Base-by-base conservation (phyloP, 805 yeast species). In the Pichia eremophila region DNA sequence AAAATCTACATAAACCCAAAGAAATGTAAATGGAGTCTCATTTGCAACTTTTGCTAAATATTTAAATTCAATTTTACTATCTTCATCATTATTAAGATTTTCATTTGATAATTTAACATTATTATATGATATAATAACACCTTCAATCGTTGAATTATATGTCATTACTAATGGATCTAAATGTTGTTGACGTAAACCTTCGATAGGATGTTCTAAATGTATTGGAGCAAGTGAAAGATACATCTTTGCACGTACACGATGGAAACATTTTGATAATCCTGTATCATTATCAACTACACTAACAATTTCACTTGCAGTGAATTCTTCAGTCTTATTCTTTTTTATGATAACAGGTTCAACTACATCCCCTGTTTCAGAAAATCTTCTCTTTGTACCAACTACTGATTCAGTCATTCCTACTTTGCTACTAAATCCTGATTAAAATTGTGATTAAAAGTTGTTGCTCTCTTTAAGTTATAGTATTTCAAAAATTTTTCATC, bases 191-290 rank as follows among this genome's bases (percentile, higher is more conserved):
- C 79, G 78, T 53, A 93, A 74, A 39, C 98, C 99, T 50, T 78
- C 78, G 15, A 83, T 61, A 8, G 96, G 95, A 44, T 74, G 70
- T 39, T 72, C 69, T 37, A 81, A 60, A 65, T 82, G 85, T 46
- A 79, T 71, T 46, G 99, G 99, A 6, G 99, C 96, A 46, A 93
- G 63, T 9, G 96, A 88, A 7, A 89, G 80, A 61, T 90, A 88
- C 63, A 93, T 62, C 15, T 78, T 68, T 2, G 84, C 68, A 46
- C 75, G 70, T 47, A 80, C 75, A 40, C 66, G 70, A 55, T 78
- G 80, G 69, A 86, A 87, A 60, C 95, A 84, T 58, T 81, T 77
- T 2, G 91, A 75, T 15, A 77, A 49, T 0, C 83, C 83, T 5
- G 49, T 46, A 35, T 58, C 57, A 22, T 41, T 51, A 28, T 54